phyloP scores from a whole-genome alignment of 768 basidiomycete genomes.

The Rhodotorula taiwanensis region DNA sequence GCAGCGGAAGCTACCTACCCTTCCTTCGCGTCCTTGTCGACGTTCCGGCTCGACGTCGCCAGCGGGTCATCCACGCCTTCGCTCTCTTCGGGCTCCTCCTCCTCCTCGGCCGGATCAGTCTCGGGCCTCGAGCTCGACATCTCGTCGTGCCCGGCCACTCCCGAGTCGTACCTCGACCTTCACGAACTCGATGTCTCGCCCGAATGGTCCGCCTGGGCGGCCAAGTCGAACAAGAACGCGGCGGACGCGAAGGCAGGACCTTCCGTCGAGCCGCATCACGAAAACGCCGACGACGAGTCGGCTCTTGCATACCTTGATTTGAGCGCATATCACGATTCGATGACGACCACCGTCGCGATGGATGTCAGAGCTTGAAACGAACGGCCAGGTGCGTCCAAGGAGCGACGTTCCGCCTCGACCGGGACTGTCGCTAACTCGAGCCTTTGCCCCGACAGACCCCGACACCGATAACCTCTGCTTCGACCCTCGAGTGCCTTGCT shows the following conservation, averaged over 20 bases:
- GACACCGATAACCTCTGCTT: conserved; percentile 13
- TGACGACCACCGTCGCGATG: background rate
- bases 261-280: background rate
- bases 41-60: background rate
- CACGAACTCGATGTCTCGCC: conserved; percentile 10
- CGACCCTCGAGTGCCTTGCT: too few relatives aligned
- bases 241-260: too few relatives aligned
- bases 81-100: background rate
- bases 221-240: background rate
- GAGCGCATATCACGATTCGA: conserved; percentile 5
- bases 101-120: background rate
- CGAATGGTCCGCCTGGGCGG: conserved; percentile 23
- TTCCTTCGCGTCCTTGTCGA: background rate
- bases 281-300: background rate
- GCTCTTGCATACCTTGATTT: conserved; percentile 16
- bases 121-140: background rate
- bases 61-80: too few relatives aligned
- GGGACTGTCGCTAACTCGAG: background rate
- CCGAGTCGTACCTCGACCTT: conserved; percentile 25
- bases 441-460: conserved; percentile 10
- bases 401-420: background rate
- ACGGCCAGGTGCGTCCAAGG: conserved; percentile 1
- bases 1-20: conserved; percentile 33
- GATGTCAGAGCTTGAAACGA: background rate
- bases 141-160: conserved; percentile 6